Evolutionary conservation across 441 rosid genomes (phyloP).

Genomic region (Corymbia calophylla): DNA sequence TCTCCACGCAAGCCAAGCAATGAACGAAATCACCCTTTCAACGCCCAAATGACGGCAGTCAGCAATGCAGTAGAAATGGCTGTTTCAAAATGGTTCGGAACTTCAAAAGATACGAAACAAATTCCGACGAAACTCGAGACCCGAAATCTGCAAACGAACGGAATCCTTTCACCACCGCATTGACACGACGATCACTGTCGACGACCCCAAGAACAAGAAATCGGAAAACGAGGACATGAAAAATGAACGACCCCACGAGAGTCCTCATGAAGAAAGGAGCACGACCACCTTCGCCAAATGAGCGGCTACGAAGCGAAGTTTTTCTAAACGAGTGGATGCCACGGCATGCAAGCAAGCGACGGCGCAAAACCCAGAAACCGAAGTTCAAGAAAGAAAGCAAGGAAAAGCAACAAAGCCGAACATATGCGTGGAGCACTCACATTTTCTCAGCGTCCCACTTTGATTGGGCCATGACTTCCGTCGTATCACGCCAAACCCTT

Average conservation of each 20-base stretch:
- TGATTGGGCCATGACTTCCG: slow-evolving; percentile 55
- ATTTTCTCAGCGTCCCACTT: slow-evolving; percentile 99
- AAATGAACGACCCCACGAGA: background rate
- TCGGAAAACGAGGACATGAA: background rate
- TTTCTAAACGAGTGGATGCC: background rate
- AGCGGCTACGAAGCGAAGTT: background rate
- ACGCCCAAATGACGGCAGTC: background rate
- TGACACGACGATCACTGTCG: background rate
- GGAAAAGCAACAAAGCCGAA: background rate
- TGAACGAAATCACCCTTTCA: background rate
- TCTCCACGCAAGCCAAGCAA: background rate
- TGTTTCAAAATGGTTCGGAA: background rate
- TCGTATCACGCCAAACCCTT: background rate
- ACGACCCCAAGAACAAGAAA: background rate
- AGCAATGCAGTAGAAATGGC: background rate
- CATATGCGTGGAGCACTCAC: slow-evolving; percentile 26
- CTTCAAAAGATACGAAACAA: background rate
- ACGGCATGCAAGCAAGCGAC: background rate
- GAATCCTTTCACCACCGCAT: background rate
- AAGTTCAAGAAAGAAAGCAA: background rate
- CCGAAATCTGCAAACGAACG: background rate
- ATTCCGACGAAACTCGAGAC: background rate
- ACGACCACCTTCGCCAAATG: background rate
- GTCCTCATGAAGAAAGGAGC: background rate
- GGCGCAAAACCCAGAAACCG: background rate